Base-by-base conservation (phyloP, 495 filamentous ascomycete genomes). In the Durotheca rogersii region DNA sequence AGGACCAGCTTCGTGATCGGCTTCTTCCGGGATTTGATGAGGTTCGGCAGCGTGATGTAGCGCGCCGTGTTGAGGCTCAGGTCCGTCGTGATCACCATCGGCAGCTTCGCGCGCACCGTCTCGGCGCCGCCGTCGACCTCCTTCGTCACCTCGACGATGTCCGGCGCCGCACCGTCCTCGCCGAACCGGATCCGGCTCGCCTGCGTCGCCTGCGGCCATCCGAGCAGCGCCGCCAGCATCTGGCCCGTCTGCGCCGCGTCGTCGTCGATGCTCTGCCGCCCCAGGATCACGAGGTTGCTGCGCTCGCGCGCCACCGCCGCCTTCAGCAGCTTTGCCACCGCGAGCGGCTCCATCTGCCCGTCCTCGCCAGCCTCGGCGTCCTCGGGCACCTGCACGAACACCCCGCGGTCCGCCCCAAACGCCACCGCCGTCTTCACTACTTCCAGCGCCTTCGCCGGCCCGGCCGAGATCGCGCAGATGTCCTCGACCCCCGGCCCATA, bases 1-100 rank as follows among this genome's bases (percentile, higher is more conserved):
- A 95, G 64, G 37, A 74, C 87, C 81, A 87, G 87, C 85, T 95
- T 97, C 69, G 90, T 88, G 58, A 98, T 62, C 60, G 86, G 86
- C 84, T 97, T 98, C 87, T 97, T 98, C 87, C 97, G 97, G 44
- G 93, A 93, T 83, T 96, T 97, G 94, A 98, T 98, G 50, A 98
- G 97, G 71, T 96, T 96, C 59, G 89, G 92, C 78, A 98, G 67
- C 68, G 82, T 95, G 41, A 90, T 92, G 72, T 96, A 98, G 41
- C 94, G 72, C 45, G 93, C 94, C 80, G 94, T 88, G 67, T 98
- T 97, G 71, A 98, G 72, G 33, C 93, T 75, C 71, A 98, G 68
- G 81, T 98, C 93, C 51, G 93, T 95, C 50, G 93, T 98, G 49
- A 98, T 84, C 15, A 98, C 71, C 84, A 95, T 79, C 0, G 93